These are phyloP conservation scores for Arthroderma sp. DNA, from an alignment of 2,329 filamentous ascomycete species.

Conservation along the genomic window DNA sequence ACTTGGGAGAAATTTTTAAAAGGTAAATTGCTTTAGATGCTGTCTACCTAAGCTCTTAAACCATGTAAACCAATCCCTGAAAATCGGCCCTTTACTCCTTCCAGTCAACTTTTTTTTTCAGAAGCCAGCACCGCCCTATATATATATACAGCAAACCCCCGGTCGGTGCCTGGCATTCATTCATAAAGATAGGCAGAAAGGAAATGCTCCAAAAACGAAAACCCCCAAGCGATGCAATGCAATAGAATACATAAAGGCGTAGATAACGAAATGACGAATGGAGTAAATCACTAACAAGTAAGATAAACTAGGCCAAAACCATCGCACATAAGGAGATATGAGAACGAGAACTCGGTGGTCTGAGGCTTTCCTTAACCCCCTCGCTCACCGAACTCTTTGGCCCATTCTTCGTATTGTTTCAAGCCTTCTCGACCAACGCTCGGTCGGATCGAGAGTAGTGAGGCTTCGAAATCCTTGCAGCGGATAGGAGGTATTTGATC, in stretches of 20 bases:
- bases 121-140: no score
- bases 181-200: not conserved
- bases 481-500: constrained; percentile 84
- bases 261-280: not conserved
- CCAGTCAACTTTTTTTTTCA: no score
- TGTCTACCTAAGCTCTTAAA: no score
- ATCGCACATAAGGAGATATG: not conserved
- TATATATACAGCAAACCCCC: no score
- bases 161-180: no score
- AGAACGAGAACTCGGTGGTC: not conserved
- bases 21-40: no score
- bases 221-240: not conserved
- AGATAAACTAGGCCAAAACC: not conserved
- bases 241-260: not conserved
- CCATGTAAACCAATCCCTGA: no score
- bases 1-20: no score
- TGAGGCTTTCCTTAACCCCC: constrained; percentile 45
- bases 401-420: constrained; percentile 89
- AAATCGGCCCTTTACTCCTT: no score
- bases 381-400: constrained; percentile 79
- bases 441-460: constrained; percentile 70
- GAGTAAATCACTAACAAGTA: not conserved
- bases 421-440: constrained; percentile 78
- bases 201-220: not conserved
- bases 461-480: constrained; percentile 70